phyloP scores from a whole-genome alignment of 192 early-diverging fungal species.

The Coemansia sp. region DNA sequence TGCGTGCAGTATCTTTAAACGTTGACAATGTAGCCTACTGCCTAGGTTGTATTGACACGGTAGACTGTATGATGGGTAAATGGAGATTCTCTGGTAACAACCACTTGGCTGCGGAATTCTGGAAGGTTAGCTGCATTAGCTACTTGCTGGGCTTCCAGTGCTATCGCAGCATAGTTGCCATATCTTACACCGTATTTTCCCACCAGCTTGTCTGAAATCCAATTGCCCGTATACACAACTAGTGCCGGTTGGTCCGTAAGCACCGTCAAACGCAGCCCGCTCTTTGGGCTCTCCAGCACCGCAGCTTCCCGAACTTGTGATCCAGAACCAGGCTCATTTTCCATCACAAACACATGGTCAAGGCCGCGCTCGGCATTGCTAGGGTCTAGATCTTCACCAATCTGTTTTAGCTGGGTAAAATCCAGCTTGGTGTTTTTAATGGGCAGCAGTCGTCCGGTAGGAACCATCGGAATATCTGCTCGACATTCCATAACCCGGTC shows the following conservation, averaged over 20 bases:
- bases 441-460: constrained; percentile 64
- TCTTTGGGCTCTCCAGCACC: constrained; percentile 54
- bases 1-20: too few relatives aligned
- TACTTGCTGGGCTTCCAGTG: constrained; percentile 62
- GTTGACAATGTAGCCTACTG: too few relatives aligned
- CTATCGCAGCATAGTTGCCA: constrained; percentile 64
- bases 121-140: constrained; percentile 65
- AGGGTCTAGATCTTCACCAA: constrained; percentile 56
- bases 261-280: constrained; percentile 63
- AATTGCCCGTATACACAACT: constrained; percentile 85
- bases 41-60: constrained; percentile 23
- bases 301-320: constrained; percentile 39
- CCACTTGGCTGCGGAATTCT: constrained; percentile 55
- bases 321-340: constrained; percentile 3
- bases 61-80: constrained; percentile 56
- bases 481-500: constrained; percentile 56
- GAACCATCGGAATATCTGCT: constrained; percentile 58
- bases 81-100: constrained; percentile 53
- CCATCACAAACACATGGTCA: constrained; percentile 74
- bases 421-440: constrained; percentile 44
- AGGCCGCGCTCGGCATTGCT: constrained; percentile 61
- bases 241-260: constrained; percentile 70
- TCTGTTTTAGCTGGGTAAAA: constrained; percentile 55
- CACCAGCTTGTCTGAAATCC: constrained; percentile 53
- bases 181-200: constrained; percentile 51